Base-by-base conservation (phyloP, 78 protist species). In the Guillardia theta region DNA sequence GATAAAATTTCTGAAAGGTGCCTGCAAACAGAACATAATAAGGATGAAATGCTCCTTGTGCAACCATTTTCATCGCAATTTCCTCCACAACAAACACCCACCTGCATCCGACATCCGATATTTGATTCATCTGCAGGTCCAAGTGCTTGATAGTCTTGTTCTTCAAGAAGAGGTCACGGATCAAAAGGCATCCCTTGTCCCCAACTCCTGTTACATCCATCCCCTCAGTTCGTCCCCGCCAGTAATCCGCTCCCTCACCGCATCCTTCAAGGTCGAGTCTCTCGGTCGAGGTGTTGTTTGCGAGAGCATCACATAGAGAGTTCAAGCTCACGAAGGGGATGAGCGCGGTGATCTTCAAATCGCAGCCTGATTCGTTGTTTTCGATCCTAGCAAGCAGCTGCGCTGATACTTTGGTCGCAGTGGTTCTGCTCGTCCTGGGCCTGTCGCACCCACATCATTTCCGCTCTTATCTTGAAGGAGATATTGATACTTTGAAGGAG, bases 211-310 rank as follows among this genome's bases (percentile, higher is more conserved):
- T 19, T 19, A 21, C 78, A 5, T 5, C 15, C 10, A 19, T 10
- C 58, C 30, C 58, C 10, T 50, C 15, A n/a, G n/a, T n/a, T n/a
- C n/a, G n/a, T 50, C 58, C 58, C 30, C 58, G 58, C 58, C 30
- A 19, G 30, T 19, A 19, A 6, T 58, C 6, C 1, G 27, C 70
- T 6, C 70, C 70, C 70, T 58, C 90, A 80, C 53, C 90, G 33
- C 83, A 70, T 36, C 90, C 90, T 48, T 80, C 90, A 37, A 80
- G 90, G 90, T 80, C 90, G 12, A 80, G 90, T 0, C 90, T 46
- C 5, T 44, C 48, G 1, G 90, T 80, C 36, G 90, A 80, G 1
- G 45, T 8, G 50, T 80, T 80, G 22, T 19, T 15, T 8, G 90
- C 43, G 44, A 80, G 48, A 12, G 90, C 90, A 1, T 80, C 53